Base-by-base conservation (phyloP, 108 stramenopile species). In the Parmales sp. region DNA sequence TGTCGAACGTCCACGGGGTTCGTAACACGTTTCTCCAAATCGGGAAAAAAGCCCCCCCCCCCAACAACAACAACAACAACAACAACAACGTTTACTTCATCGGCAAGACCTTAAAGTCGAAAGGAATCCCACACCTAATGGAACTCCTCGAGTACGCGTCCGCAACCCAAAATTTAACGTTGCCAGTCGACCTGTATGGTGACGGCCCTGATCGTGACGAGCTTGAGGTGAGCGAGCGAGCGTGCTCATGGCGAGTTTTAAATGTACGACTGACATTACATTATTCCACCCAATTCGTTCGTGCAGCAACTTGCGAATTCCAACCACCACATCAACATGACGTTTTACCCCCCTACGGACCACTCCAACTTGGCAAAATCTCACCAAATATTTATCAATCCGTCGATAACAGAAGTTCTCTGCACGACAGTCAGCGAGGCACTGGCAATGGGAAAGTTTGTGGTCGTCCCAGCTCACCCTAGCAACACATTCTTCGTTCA, bases 361-460 rank as follows among this genome's bases (percentile, higher is more conserved):
- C 72, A 68, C 43, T 16, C 38, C 38, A 19, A 44, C 2, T 67
- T 73, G 28, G 37, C 23, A 22, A 20, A 46, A 5, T 20, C 37
- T 8, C 51, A 46, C 28, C 74, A 87, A 72, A 82, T 94, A 19
- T 89, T 94, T 60, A 76, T 94, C 29, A 94, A 94, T 74, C 88
- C 89, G 38, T 89, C 88, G 19, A 77, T 78, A 1, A 82, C 86
- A 7, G 93, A 94, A 71, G 93, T 94, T 0, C 71, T 94, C 38
- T 90, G 89, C 64, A 94, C 93, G 28, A 91, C 93, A 9, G 81
- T 85, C 38, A 89, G 88, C 4, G 93, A 94, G 77, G 93, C 93
- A 4, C 72, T 94, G 51, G 93, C 90, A 18, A 94, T 94, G 93
- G 90, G 90, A 1, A 94, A 94, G 68, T 94, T 88, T 70, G 89